A percentile compares a stretch with the other conserved stretches of the same genome.
These are phyloP conservation scores for Beta macrorhiza DNA, from an alignment of 179 eudicot species.

Conservation along the genomic window DNA sequence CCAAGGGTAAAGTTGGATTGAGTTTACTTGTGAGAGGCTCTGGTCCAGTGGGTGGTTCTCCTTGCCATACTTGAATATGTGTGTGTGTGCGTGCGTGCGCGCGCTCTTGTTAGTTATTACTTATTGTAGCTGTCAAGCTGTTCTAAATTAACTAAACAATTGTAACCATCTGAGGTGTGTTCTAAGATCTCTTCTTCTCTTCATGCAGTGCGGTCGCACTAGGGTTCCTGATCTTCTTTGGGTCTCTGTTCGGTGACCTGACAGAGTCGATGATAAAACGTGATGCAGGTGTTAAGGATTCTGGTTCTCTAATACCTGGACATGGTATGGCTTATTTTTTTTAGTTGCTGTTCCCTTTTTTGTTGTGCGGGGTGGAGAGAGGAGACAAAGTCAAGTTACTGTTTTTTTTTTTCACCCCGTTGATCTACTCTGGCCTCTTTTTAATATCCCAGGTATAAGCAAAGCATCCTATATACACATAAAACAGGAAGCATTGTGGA, in stretches of 20 bases:
- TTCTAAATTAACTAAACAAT: background rate
- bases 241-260: slow-evolving; percentile 96
- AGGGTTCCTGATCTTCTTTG: slow-evolving; percentile 81
- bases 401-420: background rate
- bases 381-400: background rate
- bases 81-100: too few relatives aligned
- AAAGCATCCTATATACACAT: too few relatives aligned
- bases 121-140: background rate
- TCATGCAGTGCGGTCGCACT: slow-evolving; percentile 70
- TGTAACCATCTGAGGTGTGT: background rate
- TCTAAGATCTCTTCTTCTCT: slow-evolving; percentile 17
- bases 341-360: background rate
- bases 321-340: slow-evolving; percentile 59
- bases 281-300: slow-evolving; percentile 98
- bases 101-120: background rate
- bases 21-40: too few relatives aligned
- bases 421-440: background rate
- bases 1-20: too few relatives aligned
- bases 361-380: background rate
- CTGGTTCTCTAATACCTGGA: slow-evolving; percentile 96
- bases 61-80: too few relatives aligned
- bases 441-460: too few relatives aligned
- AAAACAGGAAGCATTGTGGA: too few relatives aligned
- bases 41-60: too few relatives aligned
- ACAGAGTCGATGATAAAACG: slow-evolving; percentile 95